phyloP scores from a whole-genome alignment of 1,284 basidiomycete species.

The Puccinia polysora region DNA sequence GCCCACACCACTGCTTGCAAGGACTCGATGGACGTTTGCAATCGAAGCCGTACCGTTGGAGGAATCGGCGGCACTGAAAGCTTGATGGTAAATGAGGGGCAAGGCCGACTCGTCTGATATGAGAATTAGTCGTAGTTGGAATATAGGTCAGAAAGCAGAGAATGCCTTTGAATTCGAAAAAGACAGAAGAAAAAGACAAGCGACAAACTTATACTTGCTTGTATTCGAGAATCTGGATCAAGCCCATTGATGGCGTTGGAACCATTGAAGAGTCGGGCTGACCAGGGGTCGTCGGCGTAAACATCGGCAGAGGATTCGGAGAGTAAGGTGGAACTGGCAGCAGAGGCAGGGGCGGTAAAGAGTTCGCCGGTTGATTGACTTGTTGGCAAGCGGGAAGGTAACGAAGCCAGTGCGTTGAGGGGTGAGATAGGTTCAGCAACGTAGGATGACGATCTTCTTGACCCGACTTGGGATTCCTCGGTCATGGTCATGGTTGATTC shows the following conservation, averaged over 20 bases:
- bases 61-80: slow-evolving; percentile 68
- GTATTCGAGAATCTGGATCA: slow-evolving; percentile 5
- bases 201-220: slow-evolving; percentile 4
- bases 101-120: slow-evolving; percentile 66
- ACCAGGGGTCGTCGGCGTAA: slow-evolving; percentile 40
- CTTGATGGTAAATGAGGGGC: slow-evolving; percentile 69
- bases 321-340: slow-evolving; percentile 9
- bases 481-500: neutral
- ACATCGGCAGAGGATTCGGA: slow-evolving; percentile 8
- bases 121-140: too few relatives aligned
- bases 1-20: slow-evolving; percentile 69
- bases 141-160: too few relatives aligned
- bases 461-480: neutral
- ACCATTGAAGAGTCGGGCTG: slow-evolving; percentile 1
- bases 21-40: slow-evolving; percentile 69
- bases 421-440: neutral
- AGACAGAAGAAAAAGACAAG: neutral
- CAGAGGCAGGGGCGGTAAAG: slow-evolving; percentile 13
- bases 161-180: too few relatives aligned
- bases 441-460: neutral
- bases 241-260: slow-evolving; percentile 1
- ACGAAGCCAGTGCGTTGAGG: neutral
- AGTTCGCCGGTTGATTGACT: slow-evolving; percentile 18
- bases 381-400: neutral
- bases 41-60: slow-evolving; percentile 70